Conservation (phyloP, 1,284 basidiomycete genomes). For the Heterobasidion irregulare region DNA sequence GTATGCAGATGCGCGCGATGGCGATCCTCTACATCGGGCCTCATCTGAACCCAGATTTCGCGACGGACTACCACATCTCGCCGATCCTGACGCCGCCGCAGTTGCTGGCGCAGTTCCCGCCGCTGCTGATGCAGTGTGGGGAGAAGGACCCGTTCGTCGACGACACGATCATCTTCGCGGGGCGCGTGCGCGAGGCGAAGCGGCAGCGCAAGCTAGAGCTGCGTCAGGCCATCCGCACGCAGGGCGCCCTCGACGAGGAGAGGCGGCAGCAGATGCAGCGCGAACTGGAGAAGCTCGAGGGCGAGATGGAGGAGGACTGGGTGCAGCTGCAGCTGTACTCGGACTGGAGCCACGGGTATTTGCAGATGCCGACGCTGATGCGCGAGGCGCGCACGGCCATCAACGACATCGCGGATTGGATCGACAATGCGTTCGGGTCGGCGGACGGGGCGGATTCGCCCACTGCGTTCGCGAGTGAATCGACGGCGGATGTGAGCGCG, state of each 20-base stretch:
- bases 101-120: constrained; percentile 88
- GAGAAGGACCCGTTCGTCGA: constrained; percentile 97
- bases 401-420: constrained; percentile 90
- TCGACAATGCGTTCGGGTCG: constrained; percentile 65
- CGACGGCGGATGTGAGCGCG: constrained; percentile 1
- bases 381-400: constrained; percentile 77
- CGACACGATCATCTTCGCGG: constrained; percentile 92
- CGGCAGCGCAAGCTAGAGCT: constrained; percentile 67
- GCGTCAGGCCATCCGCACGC: constrained; percentile 38
- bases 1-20: constrained; percentile 89
- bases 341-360: constrained; percentile 90
- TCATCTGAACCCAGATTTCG: constrained; percentile 86
- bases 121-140: constrained; percentile 86
- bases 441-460: constrained; percentile 1
- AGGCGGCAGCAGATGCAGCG: constrained; percentile 32
- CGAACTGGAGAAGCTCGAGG: constrained; percentile 50
- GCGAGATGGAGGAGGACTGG: constrained; percentile 88
- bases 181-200: constrained; percentile 89
- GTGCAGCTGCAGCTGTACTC: constrained; percentile 88
- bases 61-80: constrained; percentile 91
- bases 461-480: not conserved
- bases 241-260: constrained; percentile 21
- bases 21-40: constrained; percentile 96
- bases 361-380: constrained; percentile 91
- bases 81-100: constrained; percentile 84